A percentile compares a stretch with the other conserved stretches of the same genome.
phyloP scores from a whole-genome alignment of 1,284 basidiomycete genomes.

The Uromyces viciae-fabae region DNA sequence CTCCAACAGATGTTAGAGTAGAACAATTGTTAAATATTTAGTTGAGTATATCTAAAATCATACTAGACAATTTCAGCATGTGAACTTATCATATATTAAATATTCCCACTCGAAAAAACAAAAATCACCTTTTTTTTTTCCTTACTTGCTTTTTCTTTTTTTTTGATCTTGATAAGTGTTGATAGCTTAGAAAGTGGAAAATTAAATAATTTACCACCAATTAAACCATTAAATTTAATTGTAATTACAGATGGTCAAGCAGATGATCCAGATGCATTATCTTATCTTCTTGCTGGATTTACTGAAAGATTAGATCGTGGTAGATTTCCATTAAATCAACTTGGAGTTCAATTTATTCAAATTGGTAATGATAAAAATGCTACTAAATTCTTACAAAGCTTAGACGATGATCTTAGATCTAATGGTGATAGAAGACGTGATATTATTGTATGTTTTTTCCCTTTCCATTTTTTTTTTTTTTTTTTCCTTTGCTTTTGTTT shows the following conservation, averaged over 20 bases:
- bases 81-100: background rate
- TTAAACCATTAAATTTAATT: conserved; percentile 64
- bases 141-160: no score
- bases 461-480: background rate
- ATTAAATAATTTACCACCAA: conserved; percentile 51
- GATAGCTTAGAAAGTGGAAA: conserved; percentile 52
- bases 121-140: no score
- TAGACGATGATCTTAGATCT: conserved; percentile 33
- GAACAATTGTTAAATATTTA: conserved; percentile 32
- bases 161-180: conserved; percentile 28
- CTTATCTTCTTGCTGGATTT: conserved; percentile 59
- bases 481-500: no score
- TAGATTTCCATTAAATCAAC: conserved; percentile 59
- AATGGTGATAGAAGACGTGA: conserved; percentile 19
- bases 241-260: conserved; percentile 64
- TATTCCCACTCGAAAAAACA: no score
- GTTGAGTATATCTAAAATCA: conserved; percentile 26
- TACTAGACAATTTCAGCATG: no score
- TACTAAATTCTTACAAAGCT: conserved; percentile 24
- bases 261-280: conserved; percentile 58
- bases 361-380: conserved; percentile 52
- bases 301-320: conserved; percentile 60
- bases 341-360: conserved; percentile 65
- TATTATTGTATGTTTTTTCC: conserved; percentile 23
- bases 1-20: conserved; percentile 41